A percentile compares a stretch with the other conserved stretches of the same genome.
These are phyloP conservation scores for Calonectria ilicicola DNA, from an alignment of 2,329 filamentous ascomycete genomes.

Conservation along the genomic window DNA sequence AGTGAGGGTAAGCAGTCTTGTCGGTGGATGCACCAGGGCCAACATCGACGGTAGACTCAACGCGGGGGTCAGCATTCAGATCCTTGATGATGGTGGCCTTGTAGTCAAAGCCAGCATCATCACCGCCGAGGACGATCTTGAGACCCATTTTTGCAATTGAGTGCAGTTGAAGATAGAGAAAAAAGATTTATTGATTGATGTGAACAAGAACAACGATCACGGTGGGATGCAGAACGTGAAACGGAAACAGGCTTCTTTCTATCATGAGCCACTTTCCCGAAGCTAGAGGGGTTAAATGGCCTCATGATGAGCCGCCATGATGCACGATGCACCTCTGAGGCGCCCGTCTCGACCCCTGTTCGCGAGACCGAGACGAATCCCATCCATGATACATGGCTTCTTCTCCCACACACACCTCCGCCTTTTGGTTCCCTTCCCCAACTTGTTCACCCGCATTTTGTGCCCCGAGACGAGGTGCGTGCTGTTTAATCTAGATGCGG, in stretches of 20 bases:
- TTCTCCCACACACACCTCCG: not conserved
- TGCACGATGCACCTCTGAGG: not conserved
- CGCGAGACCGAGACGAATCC: not conserved
- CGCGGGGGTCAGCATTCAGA: constrained; percentile 74
- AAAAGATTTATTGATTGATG: not conserved
- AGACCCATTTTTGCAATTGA: constrained; percentile 13
- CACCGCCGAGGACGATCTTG: constrained; percentile 19
- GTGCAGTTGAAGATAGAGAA: not conserved
- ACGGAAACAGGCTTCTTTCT: not conserved
- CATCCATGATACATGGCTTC: constrained; percentile 3
- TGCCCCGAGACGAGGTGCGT: constrained; percentile 8
- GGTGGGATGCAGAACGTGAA: not conserved
- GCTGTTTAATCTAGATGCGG: not conserved
- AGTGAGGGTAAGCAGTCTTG: constrained; percentile 85
- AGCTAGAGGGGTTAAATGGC: constrained; percentile 4
- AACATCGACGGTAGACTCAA: constrained; percentile 72
- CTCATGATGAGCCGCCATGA: not conserved
- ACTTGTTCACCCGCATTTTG: not conserved
- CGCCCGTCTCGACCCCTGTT: constrained; percentile 1
- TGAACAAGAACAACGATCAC: not conserved
- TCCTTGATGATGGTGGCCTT: constrained; percentile 81
- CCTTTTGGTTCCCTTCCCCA: not conserved
- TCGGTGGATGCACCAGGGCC: constrained; percentile 74
- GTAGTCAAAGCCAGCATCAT: constrained; percentile 80
- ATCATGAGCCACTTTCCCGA: not conserved